Evolutionary conservation across 1,284 basidiomycete species (phyloP).

Genomic region (Cutaneotrichosporon spelunceum): DNA sequence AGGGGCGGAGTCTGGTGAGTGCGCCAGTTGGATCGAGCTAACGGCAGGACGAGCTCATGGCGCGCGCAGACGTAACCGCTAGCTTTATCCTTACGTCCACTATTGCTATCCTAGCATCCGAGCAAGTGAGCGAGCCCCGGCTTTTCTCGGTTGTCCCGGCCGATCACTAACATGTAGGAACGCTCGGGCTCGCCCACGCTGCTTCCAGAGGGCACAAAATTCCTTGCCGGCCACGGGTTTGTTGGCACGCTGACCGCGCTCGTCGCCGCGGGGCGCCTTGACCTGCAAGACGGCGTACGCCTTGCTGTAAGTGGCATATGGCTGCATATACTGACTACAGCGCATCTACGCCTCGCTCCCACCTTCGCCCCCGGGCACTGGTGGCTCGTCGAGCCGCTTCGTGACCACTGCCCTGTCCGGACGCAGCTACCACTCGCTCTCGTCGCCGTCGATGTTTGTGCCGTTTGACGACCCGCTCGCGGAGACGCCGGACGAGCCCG

Average conservation of each 20-base stretch:
- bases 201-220: conserved; percentile 41
- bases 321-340: not conserved
- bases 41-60: conserved; percentile 48
- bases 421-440: conserved; percentile 46
- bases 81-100: conserved; percentile 50
- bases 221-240: conserved; percentile 50
- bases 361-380: conserved; percentile 26
- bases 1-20: conserved; percentile 43
- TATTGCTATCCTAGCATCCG: conserved; percentile 48
- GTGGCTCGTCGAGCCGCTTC: conserved; percentile 24
- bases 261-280: conserved; percentile 46
- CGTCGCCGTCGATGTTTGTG: conserved; percentile 37
- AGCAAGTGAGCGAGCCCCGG: conserved; percentile 36
- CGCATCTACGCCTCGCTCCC: conserved; percentile 45
- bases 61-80: conserved; percentile 45
- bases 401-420: conserved; percentile 47
- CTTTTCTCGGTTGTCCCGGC: conserved; percentile 3
- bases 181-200: conserved; percentile 31
- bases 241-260: conserved; percentile 49
- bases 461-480: conserved; percentile 27
- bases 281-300: conserved; percentile 45
- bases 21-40: conserved; percentile 7
- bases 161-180: conserved; percentile 26
- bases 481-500: conserved; percentile 26
- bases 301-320: conserved; percentile 27